A percentile compares a stretch with the other conserved stretches of the same genome.
Evolutionary conservation across 1,284 basidiomycete genomes (phyloP).

Genomic region (Stygiomarasmius scandens): DNA sequence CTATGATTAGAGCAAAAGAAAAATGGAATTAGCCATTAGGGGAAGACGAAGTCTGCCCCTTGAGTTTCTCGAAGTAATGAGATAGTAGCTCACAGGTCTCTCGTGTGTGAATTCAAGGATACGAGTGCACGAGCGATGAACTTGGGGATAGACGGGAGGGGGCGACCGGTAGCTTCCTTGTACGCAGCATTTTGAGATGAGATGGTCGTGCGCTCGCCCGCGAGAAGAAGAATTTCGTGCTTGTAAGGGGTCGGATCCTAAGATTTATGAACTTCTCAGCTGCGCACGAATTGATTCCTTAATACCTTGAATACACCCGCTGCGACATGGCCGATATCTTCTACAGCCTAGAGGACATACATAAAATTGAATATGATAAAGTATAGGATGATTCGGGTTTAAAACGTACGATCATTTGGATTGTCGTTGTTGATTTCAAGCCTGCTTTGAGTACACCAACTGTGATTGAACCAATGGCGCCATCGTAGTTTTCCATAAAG

Average conservation of each 20-base stretch:
- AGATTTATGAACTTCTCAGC: not conserved
- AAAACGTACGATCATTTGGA: slow-evolving; percentile 38
- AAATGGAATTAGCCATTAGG: not conserved
- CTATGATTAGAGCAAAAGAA: slow-evolving; percentile 24
- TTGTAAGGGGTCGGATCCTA: slow-evolving; percentile 29
- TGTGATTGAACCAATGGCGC: slow-evolving; percentile 37
- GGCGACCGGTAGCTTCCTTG: slow-evolving; percentile 32
- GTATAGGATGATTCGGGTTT: not conserved
- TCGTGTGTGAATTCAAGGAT: slow-evolving; percentile 32
- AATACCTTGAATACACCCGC: slow-evolving; percentile 35
- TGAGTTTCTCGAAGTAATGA: not conserved
- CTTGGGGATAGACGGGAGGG: slow-evolving; percentile 31
- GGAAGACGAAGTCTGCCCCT: not conserved
- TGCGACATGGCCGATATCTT: slow-evolving; percentile 41
- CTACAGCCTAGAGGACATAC: slow-evolving; percentile 23
- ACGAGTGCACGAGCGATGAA: slow-evolving; percentile 31
- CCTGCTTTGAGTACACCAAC: slow-evolving; percentile 34
- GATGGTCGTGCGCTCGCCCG: slow-evolving; percentile 35
- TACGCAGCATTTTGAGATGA: slow-evolving; percentile 32
- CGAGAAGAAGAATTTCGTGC: slow-evolving; percentile 31
- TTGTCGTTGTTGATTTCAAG: slow-evolving; percentile 33
- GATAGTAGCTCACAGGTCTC: slow-evolving; percentile 31
- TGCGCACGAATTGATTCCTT: not conserved
- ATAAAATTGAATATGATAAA: not conserved
- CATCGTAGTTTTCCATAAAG: slow-evolving; percentile 46